Evolutionary conservation across 257 asterid species (phyloP).

Genomic region (Solanum bukasovii): DNA sequence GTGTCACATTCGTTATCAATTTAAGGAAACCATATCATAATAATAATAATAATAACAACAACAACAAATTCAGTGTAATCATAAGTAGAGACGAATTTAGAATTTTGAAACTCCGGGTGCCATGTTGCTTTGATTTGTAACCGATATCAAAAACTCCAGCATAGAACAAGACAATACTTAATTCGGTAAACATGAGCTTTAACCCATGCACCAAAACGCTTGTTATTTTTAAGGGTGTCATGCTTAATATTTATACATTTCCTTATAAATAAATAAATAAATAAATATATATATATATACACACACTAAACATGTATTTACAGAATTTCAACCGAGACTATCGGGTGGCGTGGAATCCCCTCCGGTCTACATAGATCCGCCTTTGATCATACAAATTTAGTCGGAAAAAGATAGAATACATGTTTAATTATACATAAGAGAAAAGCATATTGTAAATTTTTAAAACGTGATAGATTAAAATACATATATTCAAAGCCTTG

Average conservation of each 20-base stretch:
- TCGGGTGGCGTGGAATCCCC: neutral
- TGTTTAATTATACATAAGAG: neutral
- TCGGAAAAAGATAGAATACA: neutral
- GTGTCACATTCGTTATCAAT: neutral
- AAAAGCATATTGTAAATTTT: neutral
- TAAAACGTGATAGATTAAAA: neutral
- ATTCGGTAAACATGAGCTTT: too few species aligned
- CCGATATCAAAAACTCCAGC: neutral
- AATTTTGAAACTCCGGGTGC: too few species aligned
- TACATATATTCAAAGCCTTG: neutral
- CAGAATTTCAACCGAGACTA: too few species aligned
- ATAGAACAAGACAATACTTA: too few species aligned
- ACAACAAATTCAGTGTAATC: neutral
- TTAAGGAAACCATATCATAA: neutral
- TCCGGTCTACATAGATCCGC: too few species aligned
- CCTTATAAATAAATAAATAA: too few species aligned
- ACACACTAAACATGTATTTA: too few species aligned
- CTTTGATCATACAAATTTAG: neutral
- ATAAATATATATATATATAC: too few species aligned
- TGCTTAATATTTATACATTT: neutral
- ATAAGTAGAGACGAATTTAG: too few species aligned
- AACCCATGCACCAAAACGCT: neutral
- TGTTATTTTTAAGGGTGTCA: neutral
- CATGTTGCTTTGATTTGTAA: too few species aligned
- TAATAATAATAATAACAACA: fast-evolving